Evolutionary conservation across 2,329 filamentous ascomycete species (phyloP), one percentile per base, ranked within the genome.

Genomic region (Colletotrichum chlorophyti): DNA sequence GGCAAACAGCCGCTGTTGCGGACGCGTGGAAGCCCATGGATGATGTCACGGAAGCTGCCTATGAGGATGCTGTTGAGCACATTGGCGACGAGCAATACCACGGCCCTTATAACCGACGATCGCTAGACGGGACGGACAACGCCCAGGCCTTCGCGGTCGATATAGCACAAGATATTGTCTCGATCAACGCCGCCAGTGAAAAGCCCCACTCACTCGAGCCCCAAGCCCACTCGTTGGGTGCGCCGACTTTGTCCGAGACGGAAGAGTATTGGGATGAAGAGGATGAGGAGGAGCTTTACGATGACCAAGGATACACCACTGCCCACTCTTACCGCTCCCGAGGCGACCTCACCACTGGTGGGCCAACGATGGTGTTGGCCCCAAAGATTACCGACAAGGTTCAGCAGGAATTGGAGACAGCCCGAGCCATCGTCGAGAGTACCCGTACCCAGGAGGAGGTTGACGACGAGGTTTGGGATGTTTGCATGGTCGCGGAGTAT

Each of bases 401-500:
- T 31, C 82, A 86, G 68, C 84, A 85, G 32, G 93, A 98, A 75
- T 80, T 98, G 35, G 87, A 89, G 12, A 73, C 79, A 15, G 83
- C 84, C 3, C 88, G 83, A 66, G 70, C 81, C 6, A 81, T 88
- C 60, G 91, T 96, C 12, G 85, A 91, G 64, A 75, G 78, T 26
- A 86, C 83, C 24, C 83, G 85, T 23, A 87, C 86, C 1, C 72
- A 78, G 5, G 91, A 95, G 57, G 93, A 97, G 57, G 79, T 93
- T 40, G 91, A 96, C 62, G 94, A 97, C 64, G 94, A 98, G 70
- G 80, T 84, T 49, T 96, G 90, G 87, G 95, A 98, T 70, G 92
- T 94, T 29, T 97, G 91, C 71, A 98, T 99, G 95, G 95, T 98
- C 47, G 91, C 93, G 10, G 94, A 98, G 71, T 99, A 99, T 69